Base-by-base conservation (phyloP, 108 stramenopile genomes). In the Epipyxis sp. region DNA sequence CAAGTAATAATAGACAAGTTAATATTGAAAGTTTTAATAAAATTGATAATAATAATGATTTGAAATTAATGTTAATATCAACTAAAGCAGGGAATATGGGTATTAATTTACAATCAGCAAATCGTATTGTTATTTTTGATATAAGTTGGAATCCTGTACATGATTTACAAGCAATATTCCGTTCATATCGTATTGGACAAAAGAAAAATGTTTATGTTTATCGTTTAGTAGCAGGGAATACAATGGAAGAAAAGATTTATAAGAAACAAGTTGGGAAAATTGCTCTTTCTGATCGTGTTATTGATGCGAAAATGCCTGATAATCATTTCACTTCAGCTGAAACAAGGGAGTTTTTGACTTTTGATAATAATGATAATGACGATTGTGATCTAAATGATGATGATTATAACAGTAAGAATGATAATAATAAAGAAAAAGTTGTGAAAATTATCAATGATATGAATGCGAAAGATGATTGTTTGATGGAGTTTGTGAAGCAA, bases 121-220 rank as follows among this genome's bases (percentile, higher is more conserved):
- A 84, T 41, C 45, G 68, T 32, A 80, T 86, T 54, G 82, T 86
- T 30, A 69, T 86, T 50, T 81, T 86, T 46, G 85, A 86, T 78
- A 74, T 77, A n/a, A 83, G 81, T 79, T 86, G 85, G 85, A 86
- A 86, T 58, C 85, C 85, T 0, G 83, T 83, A 30, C 42, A 76
- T 43, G 85, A 86, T 44, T 81, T 78, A 13, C 85, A 86, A 69
- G 85, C 85, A n/a, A 81, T 86, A 46, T 86, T 79, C 78, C 79
- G 85, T 40, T 76, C n/a, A 46, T 86, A 85, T 44, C 77, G 85
- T 20, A 69, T 69, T 20, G 85, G 85, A 34, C 85, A 86, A 79
- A 72, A 71, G 0, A 84, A 84, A 65, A 77, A 54, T 27, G 84
- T 85, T 3, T 43, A 71, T 71, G 81, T 86, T n/a, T 86, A 84